Evolutionary conservation across 1,139 yeast species (phyloP).

Genomic region (Zhuliangozyma blackwelliae): DNA sequence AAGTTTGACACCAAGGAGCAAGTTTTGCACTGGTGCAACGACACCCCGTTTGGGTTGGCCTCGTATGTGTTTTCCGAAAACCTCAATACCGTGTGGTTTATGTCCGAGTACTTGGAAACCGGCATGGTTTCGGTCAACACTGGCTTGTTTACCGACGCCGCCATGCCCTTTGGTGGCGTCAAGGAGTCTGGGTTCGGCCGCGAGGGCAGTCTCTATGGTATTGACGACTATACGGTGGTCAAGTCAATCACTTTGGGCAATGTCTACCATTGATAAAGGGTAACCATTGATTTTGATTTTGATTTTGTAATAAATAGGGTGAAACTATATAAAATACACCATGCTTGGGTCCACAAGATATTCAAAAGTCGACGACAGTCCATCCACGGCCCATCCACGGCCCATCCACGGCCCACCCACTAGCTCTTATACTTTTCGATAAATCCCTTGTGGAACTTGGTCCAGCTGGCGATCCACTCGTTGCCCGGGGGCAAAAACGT

Average conservation of each 20-base stretch:
- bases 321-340: too few relatives aligned
- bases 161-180: slow-evolving; percentile 48
- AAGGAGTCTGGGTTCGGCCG: slow-evolving; percentile 48
- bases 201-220: slow-evolving; percentile 46
- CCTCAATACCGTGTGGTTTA: slow-evolving; percentile 54
- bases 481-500: slow-evolving; percentile 94
- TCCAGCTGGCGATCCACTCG: slow-evolving; percentile 80
- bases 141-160: slow-evolving; percentile 44
- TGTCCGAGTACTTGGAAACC: slow-evolving; percentile 37
- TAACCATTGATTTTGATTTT: not conserved
- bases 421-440: slow-evolving; percentile 47
- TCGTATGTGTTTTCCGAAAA: slow-evolving; percentile 40
- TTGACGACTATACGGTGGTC: slow-evolving; percentile 40
- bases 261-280: slow-evolving; percentile 19
- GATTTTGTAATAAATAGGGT: not conserved
- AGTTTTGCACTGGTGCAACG: slow-evolving; percentile 35
- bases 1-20: slow-evolving; percentile 38
- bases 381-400: too few relatives aligned
- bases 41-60: slow-evolving; percentile 42
- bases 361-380: too few relatives aligned
- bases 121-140: slow-evolving; percentile 49
- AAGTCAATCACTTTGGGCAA: slow-evolving; percentile 40
- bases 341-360: too few relatives aligned
- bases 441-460: slow-evolving; percentile 68
- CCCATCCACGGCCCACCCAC: too few relatives aligned